phyloP scores from a whole-genome alignment of 208 protist species.

The Strigomonas culicis region DNA sequence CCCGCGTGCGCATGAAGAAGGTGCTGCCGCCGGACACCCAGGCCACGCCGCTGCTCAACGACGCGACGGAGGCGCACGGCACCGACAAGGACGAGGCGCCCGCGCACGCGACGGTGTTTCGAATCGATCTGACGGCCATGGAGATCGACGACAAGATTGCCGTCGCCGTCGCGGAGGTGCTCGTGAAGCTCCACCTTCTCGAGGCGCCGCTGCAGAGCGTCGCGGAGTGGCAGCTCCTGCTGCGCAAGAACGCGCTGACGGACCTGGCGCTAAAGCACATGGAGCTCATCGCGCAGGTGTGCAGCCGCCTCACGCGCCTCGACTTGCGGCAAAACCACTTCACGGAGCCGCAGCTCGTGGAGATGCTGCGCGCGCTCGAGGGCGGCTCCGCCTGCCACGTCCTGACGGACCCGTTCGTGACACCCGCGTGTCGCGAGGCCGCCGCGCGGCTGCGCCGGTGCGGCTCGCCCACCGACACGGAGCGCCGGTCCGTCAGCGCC shows the following conservation, averaged over 20 bases:
- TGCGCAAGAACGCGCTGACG: constrained; percentile 42
- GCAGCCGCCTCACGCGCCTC: constrained; percentile 28
- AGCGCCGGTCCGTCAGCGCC: constrained; percentile 15
- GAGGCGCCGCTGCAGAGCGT: constrained; percentile 4
- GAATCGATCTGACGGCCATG: constrained; percentile 28
- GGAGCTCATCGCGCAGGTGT: constrained; percentile 37
- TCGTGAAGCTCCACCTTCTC: constrained; percentile 37
- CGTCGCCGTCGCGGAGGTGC: constrained; percentile 55
- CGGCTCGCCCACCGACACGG: neutral
- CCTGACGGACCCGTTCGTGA: constrained; percentile 11
- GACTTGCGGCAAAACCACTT: constrained; percentile 38
- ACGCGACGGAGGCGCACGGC: neutral
- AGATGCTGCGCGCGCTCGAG: constrained; percentile 20
- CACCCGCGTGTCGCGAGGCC: neutral
- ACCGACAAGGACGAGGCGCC: constrained; percentile 4
- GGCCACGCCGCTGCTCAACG: neutral
- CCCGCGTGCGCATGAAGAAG: neutral
- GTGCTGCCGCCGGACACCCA: neutral
- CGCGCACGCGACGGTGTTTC: neutral
- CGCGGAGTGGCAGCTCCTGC: constrained; percentile 31
- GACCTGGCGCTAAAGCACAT: constrained; percentile 47
- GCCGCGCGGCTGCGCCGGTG: neutral
- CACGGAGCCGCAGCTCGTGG: constrained; percentile 13
- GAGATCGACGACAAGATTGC: constrained; percentile 40
- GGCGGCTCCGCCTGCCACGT: constrained; percentile 28